Evolutionary conservation across 2,329 filamentous ascomycete species (phyloP).

Genomic region (Fusarium fujikuroi): DNA sequence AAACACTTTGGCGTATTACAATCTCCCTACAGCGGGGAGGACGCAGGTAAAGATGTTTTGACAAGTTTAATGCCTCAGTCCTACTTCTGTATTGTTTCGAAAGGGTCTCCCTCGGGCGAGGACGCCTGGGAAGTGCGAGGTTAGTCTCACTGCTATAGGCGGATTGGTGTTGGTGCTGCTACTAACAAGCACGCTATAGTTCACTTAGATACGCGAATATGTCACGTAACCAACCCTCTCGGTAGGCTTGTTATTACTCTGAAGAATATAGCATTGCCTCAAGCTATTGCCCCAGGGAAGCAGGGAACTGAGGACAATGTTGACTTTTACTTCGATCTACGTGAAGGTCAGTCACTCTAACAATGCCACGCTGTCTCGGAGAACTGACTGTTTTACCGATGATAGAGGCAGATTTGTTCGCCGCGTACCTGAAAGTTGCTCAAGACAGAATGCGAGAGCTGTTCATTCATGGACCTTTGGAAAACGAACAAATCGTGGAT

Average conservation of each 20-base stretch:
- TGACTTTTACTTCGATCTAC: background rate
- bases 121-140: background rate
- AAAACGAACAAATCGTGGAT: fast-evolving
- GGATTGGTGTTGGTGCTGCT: no score
- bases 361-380: fast-evolving
- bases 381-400: fast-evolving
- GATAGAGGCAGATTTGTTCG: fast-evolving
- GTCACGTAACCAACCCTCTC: background rate
- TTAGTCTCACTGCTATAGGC: fast-evolving
- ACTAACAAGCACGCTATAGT: fast-evolving
- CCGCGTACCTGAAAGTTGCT: fast-evolving
- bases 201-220: fast-evolving
- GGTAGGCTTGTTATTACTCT: background rate
- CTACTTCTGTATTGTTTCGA: fast-evolving
- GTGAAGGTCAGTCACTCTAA: background rate
- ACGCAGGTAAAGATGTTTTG: no score
- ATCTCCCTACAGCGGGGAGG: no score
- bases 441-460: fast-evolving
- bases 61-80: background rate
- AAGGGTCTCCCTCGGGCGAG: fast-evolving
- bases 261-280: fast-evolving
- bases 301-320: fast-evolving
- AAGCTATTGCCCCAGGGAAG: fast-evolving
- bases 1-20: fast-evolving
- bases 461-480: fast-evolving